Evolutionary conservation across 139 green algal species (phyloP).

Genomic region (Picochlorum sp.): DNA sequence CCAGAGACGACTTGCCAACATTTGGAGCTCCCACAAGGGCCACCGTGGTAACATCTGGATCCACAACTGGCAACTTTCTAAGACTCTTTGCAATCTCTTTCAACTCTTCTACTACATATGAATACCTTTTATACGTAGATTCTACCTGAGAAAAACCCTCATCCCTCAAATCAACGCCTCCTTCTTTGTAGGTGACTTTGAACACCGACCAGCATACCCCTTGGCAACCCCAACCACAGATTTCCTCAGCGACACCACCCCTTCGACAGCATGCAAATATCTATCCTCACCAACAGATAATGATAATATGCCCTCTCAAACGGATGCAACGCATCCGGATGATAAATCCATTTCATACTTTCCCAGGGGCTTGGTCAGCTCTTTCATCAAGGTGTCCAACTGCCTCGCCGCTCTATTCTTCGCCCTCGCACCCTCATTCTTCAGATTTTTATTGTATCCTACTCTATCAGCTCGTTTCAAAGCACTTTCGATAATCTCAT

Average conservation of each 20-base stretch:
- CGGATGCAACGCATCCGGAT: constrained; percentile 55
- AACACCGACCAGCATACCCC: constrained; percentile 44
- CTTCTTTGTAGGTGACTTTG: constrained; percentile 50
- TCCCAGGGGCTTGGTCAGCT: constrained; percentile 31
- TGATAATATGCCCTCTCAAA: constrained; percentile 81
- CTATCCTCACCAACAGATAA: constrained; percentile 65
- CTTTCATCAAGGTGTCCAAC: constrained; percentile 71
- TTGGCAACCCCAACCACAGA: constrained; percentile 57
- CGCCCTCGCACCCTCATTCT: constrained; percentile 66
- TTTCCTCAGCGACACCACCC: constrained; percentile 28
- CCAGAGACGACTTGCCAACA: constrained; percentile 90
- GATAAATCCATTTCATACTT: constrained; percentile 69
- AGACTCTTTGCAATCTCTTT: constrained; percentile 66
- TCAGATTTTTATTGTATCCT: constrained; percentile 36
- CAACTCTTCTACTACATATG: constrained; percentile 51
- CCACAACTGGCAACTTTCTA: constrained; percentile 73
- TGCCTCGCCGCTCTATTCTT: constrained; percentile 53
- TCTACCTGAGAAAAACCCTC: constrained; percentile 60
- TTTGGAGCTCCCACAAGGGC: constrained; percentile 84
- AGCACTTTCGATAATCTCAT: constrained; percentile 57
- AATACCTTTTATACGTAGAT: constrained; percentile 29
- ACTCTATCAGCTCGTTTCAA: constrained; percentile 43
- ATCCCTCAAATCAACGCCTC: constrained; percentile 47
- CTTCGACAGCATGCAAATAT: constrained; percentile 49
- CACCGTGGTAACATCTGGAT: constrained; percentile 67